Conservation (phyloP, 2,329 filamentous ascomycete species). For the Hypoxylon sp. region DNA sequence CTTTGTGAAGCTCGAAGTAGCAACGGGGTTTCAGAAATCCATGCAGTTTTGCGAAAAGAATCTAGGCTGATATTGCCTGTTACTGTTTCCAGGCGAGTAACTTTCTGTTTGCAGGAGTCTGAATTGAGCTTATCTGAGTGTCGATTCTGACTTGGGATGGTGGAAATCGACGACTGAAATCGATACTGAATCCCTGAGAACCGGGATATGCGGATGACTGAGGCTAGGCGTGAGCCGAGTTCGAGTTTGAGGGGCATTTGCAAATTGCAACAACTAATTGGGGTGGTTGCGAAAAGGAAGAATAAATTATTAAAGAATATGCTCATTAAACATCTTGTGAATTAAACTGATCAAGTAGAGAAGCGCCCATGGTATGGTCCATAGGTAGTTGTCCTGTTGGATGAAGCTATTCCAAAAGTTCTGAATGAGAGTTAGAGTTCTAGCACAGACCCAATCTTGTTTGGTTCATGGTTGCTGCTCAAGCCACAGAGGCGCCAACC, state of each 20-base stretch:
- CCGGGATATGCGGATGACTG: background rate
- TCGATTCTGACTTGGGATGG: background rate
- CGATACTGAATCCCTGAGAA: background rate
- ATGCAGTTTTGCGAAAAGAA: conserved; percentile 43
- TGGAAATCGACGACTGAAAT: conserved; percentile 17
- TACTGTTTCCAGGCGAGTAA: conserved; percentile 17
- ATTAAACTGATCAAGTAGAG: background rate
- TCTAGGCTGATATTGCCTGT: conserved; percentile 38
- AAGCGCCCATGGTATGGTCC: background rate
- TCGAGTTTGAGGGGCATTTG: conserved; percentile 14
- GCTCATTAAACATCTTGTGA: background rate
- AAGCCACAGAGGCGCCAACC: background rate
- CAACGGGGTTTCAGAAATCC: conserved; percentile 42
- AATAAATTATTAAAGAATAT: background rate
- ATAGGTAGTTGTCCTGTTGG: background rate
- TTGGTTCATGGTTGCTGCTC: background rate
- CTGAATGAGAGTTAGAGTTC: background rate
- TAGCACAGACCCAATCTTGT: background rate
- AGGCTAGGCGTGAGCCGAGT: conserved; percentile 2
- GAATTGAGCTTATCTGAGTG: background rate
- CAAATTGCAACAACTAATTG: background rate
- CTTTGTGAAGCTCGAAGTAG: conserved; percentile 37
- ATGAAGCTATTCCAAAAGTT: background rate
- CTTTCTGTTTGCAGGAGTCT: background rate
- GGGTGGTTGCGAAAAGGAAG: no score